Base-by-base conservation (phyloP, 2,329 filamentous ascomycete species). In the Diatrype stigma region DNA sequence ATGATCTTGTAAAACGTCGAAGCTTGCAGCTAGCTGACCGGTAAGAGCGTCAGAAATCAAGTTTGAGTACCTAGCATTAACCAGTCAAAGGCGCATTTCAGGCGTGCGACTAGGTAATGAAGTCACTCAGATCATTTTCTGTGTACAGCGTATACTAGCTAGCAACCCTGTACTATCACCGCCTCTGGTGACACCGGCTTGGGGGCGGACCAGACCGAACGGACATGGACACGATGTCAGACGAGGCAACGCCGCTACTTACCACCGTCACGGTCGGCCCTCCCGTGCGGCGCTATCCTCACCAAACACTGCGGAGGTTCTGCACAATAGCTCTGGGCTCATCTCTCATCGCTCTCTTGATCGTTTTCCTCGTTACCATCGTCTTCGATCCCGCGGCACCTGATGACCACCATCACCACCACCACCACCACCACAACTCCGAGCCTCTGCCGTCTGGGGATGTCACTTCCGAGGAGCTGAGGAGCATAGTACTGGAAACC, bases 221-320 rank as follows among this genome's bases (percentile, higher is more conserved):
- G 42, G 37, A 47, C 45, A 54, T 60, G 56, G 60, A 60, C 28
- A 70, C 59, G 52, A 75, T 74, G 72, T 57, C 71, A 19, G 59
- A 73, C 66, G 86, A 90, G 72, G 75, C 73, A 51, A 87, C 85
- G 47, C 86, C 87, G 51, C 76, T 90, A 60, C 78, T 90, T 55
- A 76, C 83, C 60, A 84, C 80, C 47, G 80, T 89, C 52, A 77
- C 65, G 17, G 73, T 85, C 59, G 75, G 74, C 52, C 67, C 78
- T 55, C 72, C 74, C 53, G 73, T 74, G 60, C 74, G 70, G 56
- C 74, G 83, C 59, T 85, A 85, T 60, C 73, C 73, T 42, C 82
- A 87, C 59, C 75, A 79, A 57, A 79, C 77, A 26, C 66, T 85
- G 44, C 83, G 86, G 47, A 81, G 84, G 51, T 82, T 87, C 67